A percentile compares a stretch with the other conserved stretches of the same genome.
These are phyloP conservation scores for Zoysia matrella DNA, from an alignment of 202 grass and related monocot species.

Conservation along the genomic window DNA sequence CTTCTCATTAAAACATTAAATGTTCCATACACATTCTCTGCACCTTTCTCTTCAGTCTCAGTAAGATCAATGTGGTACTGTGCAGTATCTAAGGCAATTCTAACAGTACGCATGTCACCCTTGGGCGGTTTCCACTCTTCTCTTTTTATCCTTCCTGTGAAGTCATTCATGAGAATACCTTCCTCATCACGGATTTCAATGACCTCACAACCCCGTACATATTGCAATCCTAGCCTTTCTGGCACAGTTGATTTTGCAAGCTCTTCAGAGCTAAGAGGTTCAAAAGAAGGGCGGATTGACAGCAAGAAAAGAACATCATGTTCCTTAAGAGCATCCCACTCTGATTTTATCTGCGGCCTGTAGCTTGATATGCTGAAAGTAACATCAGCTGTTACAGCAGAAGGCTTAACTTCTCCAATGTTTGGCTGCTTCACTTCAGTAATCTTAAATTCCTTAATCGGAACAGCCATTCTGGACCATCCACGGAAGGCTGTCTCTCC, in stretches of 20 bases:
- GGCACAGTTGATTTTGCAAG: slow-evolving; percentile 91
- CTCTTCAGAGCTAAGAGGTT: slow-evolving; percentile 89
- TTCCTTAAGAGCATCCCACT: slow-evolving; percentile 94
- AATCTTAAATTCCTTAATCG: slow-evolving; percentile 90
- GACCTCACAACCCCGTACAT: slow-evolving; percentile 96
- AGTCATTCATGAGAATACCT: slow-evolving; percentile 97
- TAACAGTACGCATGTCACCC: slow-evolving; percentile 92
- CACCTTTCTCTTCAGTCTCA: slow-evolving; percentile 70
- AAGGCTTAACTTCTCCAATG: slow-evolving; percentile 96
- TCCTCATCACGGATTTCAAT: slow-evolving; percentile 94
- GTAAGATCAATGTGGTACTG: slow-evolving; percentile 92
- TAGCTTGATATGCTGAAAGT: slow-evolving; percentile 89
- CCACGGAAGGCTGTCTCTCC: slow-evolving; percentile 94
- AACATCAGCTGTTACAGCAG: slow-evolving; percentile 85
- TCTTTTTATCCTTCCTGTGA: slow-evolving; percentile 94
- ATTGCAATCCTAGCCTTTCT: slow-evolving; percentile 93
- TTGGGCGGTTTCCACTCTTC: slow-evolving; percentile 99
- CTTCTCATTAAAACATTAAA: slow-evolving; percentile 99
- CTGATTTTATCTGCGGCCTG: slow-evolving; percentile 84
- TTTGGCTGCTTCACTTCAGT: slow-evolving; percentile 92
- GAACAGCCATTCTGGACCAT: slow-evolving; percentile 99
- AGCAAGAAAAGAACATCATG: slow-evolving; percentile 97
- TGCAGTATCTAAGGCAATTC: slow-evolving; percentile 85
- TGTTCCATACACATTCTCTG: slow-evolving; percentile 86
- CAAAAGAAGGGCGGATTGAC: slow-evolving; percentile 92